phyloP scores from a whole-genome alignment of 164 flowering plant genomes.

The Annona cherimola region DNA sequence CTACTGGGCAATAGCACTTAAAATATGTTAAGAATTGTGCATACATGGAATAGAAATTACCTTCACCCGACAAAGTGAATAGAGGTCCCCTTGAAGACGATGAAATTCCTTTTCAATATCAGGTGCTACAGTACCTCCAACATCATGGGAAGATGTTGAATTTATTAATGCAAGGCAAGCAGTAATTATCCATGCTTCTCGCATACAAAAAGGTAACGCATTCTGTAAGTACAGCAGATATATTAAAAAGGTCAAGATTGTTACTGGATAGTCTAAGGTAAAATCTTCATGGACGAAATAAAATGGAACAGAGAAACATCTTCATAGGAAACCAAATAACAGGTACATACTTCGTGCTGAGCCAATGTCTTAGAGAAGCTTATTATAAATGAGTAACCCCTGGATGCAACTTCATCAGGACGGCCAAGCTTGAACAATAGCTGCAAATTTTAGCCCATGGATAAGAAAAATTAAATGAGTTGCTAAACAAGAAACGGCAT shows the following conservation, averaged over 20 bases:
- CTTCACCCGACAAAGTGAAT: constrained; percentile 82
- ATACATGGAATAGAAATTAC: constrained; percentile 27
- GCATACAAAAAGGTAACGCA: constrained; percentile 77
- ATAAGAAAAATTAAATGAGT: background rate
- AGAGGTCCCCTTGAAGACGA: constrained; percentile 90
- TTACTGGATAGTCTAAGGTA: background rate
- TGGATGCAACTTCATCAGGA: constrained; percentile 86
- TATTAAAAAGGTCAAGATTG: background rate
- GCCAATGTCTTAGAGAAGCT: constrained; percentile 85
- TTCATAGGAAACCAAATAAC: constrained; percentile 3
- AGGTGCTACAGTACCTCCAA: constrained; percentile 54
- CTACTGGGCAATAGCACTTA: background rate
- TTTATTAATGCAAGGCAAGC: constrained; percentile 76
- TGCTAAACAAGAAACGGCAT: no score
- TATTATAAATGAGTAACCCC: constrained; percentile 84
- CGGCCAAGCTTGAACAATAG: constrained; percentile 81
- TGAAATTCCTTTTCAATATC: constrained; percentile 88
- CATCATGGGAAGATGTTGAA: constrained; percentile 56
- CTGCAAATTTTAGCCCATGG: constrained; percentile 36
- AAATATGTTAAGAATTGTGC: background rate
- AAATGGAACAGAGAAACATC: background rate
- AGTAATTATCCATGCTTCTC: constrained; percentile 93
- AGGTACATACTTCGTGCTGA: constrained; percentile 58
- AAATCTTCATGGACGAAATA: background rate
- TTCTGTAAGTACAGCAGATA: constrained; percentile 36